Evolutionary conservation across 306 rosid species (phyloP).

Genomic region (Cicer judaicum): DNA sequence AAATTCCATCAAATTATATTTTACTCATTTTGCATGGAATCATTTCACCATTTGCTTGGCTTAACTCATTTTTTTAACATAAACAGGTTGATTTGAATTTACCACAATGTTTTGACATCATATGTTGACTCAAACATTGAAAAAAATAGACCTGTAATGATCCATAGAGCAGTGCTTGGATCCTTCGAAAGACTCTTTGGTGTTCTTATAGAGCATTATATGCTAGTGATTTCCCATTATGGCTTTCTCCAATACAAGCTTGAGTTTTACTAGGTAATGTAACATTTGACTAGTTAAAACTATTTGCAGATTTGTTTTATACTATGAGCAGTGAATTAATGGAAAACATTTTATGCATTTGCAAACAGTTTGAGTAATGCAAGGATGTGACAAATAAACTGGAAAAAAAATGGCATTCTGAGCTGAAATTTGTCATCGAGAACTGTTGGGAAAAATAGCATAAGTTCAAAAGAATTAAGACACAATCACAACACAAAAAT

Average conservation of each 20-base stretch:
- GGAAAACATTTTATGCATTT: constrained; percentile 31
- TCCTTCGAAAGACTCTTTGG: constrained; percentile 96
- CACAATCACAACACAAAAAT: too few species aligned
- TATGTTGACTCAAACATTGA: constrained; percentile 84
- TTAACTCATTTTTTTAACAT: too few species aligned
- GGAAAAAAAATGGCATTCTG: constrained; percentile 71
- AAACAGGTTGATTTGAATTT: constrained; percentile 46
- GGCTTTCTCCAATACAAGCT: constrained; percentile 96
- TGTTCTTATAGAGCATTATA: constrained; percentile 92
- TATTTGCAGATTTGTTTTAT: constrained; percentile 28
- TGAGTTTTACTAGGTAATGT: constrained; percentile 90
- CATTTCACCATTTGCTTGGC: too few species aligned
- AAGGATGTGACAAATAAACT: constrained; percentile 65
- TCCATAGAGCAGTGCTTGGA: constrained; percentile 98
- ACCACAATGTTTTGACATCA: constrained; percentile 92
- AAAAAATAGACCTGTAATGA: constrained; percentile 87
- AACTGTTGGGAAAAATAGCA: too few species aligned
- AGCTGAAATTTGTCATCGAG: constrained; percentile 84
- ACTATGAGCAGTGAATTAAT: constrained; percentile 21
- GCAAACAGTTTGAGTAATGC: constrained; percentile 76
- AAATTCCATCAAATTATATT: too few species aligned
- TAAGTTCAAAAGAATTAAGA: too few species aligned
- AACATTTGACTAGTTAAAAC: constrained; percentile 15
- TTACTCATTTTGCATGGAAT: too few species aligned
- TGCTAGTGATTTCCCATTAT: constrained; percentile 95